Evolutionary conservation across 2,329 filamentous ascomycete species (phyloP), one percentile per base, ranked within the genome.

Genomic region (Penicillium griseofulvum): DNA sequence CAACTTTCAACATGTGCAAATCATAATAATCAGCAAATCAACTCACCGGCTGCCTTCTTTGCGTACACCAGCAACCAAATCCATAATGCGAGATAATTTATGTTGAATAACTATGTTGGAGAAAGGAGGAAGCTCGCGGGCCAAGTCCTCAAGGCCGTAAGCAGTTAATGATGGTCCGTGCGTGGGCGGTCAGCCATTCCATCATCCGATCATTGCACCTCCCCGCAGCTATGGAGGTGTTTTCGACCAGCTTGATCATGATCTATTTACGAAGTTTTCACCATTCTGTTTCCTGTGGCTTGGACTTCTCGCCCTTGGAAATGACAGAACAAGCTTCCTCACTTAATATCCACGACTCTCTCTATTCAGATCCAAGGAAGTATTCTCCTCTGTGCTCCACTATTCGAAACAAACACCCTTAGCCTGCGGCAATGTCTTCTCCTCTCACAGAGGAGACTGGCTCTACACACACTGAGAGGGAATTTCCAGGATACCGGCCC

Each of bases 61-160:
- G 69, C 92, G 90, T 59, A 99, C 88, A 39, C 89, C 91, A 56
- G 92, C 90, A 52, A 97, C 85, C 52, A 99, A 84, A 82, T 99
- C 94, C 94, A 99, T 97, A 54, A 26, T 75, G 42, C 26, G 7
- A 55, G 50, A 47, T 3, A 33, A 11, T 0, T 0, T 14, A 4
- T 33, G 12, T 19, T 29, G n/a, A 43, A 14, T 9, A 19, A 19
- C 11, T 33, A 33, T 19, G 43, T 45, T 59, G 54, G 36, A 38
- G 43, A 47, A 42, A 39, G 24, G 39, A 42, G 42, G 38, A 28
- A 43, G 33, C 22, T 22, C 22, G 22, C 22, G 22, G 22, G 22
- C 22, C 22, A 22, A 22, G 22, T 22, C 34, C 5, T 39, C 43
- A 39, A 43, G 34, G 41, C 38, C 22, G 29, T 31, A 14, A 28